These are phyloP conservation scores for Pseudogymnoascus sp. DNA, from an alignment of 2,329 filamentous ascomycete species.

Conservation along the genomic window DNA sequence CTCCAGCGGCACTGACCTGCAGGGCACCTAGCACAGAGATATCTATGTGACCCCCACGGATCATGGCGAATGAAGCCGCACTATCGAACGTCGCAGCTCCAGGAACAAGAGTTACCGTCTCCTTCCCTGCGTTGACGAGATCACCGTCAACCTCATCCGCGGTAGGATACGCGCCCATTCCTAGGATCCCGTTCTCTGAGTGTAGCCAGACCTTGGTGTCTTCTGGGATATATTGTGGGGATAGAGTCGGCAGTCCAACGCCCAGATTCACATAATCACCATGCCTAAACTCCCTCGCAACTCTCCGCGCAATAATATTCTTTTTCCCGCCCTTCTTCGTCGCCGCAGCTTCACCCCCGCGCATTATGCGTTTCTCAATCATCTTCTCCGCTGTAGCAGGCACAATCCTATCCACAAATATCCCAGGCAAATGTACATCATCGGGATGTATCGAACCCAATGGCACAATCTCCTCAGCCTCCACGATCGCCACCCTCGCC, in stretches of 20 bases:
- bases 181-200: conserved; percentile 77
- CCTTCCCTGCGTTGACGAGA: conserved; percentile 80
- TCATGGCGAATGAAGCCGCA: conserved; percentile 80
- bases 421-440: conserved; percentile 69
- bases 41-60: conserved; percentile 74
- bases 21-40: conserved; percentile 76
- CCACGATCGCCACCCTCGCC: conserved; percentile 68
- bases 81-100: conserved; percentile 73
- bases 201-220: conserved; percentile 72
- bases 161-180: conserved; percentile 73
- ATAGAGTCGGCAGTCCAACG: conserved; percentile 80
- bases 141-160: conserved; percentile 64
- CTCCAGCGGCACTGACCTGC: conserved; percentile 69
- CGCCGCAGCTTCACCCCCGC: conserved; percentile 34
- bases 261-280: conserved; percentile 73
- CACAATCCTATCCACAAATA: conserved; percentile 75
- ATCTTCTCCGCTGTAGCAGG: conserved; percentile 62
- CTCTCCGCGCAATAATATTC: conserved; percentile 65
- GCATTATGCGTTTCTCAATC: conserved; percentile 60
- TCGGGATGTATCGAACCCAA: conserved; percentile 64
- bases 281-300: conserved; percentile 72
- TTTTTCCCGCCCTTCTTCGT: conserved; percentile 41
- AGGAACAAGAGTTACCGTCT: conserved; percentile 71
- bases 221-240: conserved; percentile 63
- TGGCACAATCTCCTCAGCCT: conserved; percentile 77